phyloP scores from a whole-genome alignment of 2,329 filamentous ascomycete species.

The Claviceps sp. region DNA sequence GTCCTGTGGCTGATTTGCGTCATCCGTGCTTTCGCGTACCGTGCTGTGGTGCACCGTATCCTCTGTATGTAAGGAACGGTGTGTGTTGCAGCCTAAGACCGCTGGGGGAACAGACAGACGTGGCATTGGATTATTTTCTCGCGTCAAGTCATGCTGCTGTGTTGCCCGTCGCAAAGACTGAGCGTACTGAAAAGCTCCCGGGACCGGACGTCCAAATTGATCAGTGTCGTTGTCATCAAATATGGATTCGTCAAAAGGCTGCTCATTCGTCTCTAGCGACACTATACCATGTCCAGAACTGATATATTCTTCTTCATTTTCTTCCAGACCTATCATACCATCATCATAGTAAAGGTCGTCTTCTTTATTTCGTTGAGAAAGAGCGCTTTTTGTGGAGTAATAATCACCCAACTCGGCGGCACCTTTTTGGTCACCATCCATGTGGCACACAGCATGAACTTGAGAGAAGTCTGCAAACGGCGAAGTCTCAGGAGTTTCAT shows the following conservation, averaged over 20 bases:
- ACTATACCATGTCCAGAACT: constrained; percentile 32
- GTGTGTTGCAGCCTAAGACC: constrained; percentile 34
- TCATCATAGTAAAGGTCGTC: constrained; percentile 62
- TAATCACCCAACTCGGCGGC: constrained; percentile 31
- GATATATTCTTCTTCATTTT: constrained; percentile 12
- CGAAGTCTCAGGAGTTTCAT: constrained; percentile 24
- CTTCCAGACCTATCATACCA: constrained; percentile 37
- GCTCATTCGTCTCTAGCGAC: constrained; percentile 32
- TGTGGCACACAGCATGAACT: not conserved
- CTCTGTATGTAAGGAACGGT: constrained; percentile 33
- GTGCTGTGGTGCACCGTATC: not conserved
- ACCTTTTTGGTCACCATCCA: constrained; percentile 7
- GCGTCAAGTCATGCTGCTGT: constrained; percentile 18
- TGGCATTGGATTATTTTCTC: constrained; percentile 33
- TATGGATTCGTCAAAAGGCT: constrained; percentile 57
- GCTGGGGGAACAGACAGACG: constrained; percentile 30
- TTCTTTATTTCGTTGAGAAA: constrained; percentile 17
- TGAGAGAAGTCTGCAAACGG: constrained; percentile 6
- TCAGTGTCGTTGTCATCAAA: constrained; percentile 58
- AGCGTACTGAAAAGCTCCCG: constrained; percentile 42
- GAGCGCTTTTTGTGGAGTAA: constrained; percentile 10
- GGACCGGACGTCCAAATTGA: constrained; percentile 45
- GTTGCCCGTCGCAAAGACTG: constrained; percentile 30
- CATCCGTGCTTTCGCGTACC: not conserved
- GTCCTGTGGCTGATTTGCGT: not conserved